Conservation (phyloP, 208 protist genomes). For the Acanthamoeba sp. region DNA sequence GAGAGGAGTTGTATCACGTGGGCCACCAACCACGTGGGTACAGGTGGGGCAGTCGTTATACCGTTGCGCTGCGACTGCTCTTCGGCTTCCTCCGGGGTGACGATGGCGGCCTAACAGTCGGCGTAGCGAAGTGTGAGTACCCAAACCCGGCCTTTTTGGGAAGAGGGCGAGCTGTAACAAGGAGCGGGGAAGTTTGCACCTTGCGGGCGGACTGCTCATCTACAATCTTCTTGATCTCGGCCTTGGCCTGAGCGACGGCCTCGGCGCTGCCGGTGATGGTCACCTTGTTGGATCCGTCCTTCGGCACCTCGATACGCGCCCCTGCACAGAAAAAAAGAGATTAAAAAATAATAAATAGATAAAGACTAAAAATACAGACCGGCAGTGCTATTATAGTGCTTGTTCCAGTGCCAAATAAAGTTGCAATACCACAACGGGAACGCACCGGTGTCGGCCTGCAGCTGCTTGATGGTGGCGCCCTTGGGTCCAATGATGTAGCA, state of each 20-base stretch:
- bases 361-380: not conserved
- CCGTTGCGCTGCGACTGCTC: constrained; percentile 38
- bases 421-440: no score
- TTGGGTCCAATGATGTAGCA: constrained; percentile 55
- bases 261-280: constrained; percentile 28
- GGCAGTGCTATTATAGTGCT: no score
- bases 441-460: constrained; percentile 8
- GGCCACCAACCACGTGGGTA: not conserved
- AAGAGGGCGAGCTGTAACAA: no score
- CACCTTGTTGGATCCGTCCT: constrained; percentile 45
- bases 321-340: not conserved
- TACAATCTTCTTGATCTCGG: constrained; percentile 33
- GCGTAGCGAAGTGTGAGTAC: not conserved
- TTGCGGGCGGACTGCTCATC: constrained; percentile 36
- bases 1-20: not conserved
- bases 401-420: no score
- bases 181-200: not conserved
- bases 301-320: constrained; percentile 39
- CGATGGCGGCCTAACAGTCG: not conserved
- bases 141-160: not conserved
- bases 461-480: constrained; percentile 60
- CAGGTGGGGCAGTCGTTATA: not conserved
- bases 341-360: not conserved
- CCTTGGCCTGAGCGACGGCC: constrained; percentile 47
- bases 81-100: constrained; percentile 34